These are phyloP conservation scores for Amanita rimosa DNA, from an alignment of 768 basidiomycete genomes.

Conservation along the genomic window DNA sequence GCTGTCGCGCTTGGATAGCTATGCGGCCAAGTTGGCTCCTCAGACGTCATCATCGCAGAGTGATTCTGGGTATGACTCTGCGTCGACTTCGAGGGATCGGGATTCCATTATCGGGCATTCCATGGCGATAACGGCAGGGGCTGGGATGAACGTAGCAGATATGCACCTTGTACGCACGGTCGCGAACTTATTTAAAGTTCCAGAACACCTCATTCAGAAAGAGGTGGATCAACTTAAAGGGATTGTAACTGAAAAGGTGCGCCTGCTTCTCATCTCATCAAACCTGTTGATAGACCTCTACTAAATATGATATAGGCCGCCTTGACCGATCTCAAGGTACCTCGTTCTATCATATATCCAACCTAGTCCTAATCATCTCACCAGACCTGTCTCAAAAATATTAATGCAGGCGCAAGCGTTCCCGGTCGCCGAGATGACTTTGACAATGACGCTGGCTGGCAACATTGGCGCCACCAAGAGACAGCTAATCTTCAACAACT, in stretches of 20 bases:
- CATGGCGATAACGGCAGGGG: background rate
- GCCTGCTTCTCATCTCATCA: background rate
- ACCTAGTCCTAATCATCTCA: conserved; percentile 1
- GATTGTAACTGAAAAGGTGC: conserved; percentile 68
- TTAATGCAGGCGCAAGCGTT: conserved; percentile 73
- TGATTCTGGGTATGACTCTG: conserved; percentile 56
- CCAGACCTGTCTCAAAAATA: conserved; percentile 85
- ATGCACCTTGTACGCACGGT: conserved; percentile 71
- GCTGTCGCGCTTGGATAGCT: conserved; percentile 69
- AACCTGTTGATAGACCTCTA: background rate
- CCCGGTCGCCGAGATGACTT: conserved; percentile 87
- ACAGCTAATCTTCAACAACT: conserved; percentile 78
- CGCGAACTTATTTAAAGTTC: conserved; percentile 63
- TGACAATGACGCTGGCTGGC: conserved; percentile 70
- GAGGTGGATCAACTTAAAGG: conserved; percentile 62
- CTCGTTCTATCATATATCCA: background rate
- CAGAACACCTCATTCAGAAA: conserved; percentile 51
- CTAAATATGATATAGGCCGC: conserved; percentile 52
- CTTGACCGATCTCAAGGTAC: conserved; percentile 76
- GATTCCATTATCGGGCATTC: conserved; percentile 13
- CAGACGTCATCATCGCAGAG: conserved; percentile 47
- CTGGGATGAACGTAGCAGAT: conserved; percentile 45
- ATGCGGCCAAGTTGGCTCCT: conserved; percentile 70
- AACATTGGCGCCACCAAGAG: conserved; percentile 74
- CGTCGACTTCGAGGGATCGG: conserved; percentile 49